Evolutionary conservation across 2,329 filamentous ascomycete species (phyloP), one percentile per base, ranked within the genome.

Genomic region (Cladosporium sp.): DNA sequence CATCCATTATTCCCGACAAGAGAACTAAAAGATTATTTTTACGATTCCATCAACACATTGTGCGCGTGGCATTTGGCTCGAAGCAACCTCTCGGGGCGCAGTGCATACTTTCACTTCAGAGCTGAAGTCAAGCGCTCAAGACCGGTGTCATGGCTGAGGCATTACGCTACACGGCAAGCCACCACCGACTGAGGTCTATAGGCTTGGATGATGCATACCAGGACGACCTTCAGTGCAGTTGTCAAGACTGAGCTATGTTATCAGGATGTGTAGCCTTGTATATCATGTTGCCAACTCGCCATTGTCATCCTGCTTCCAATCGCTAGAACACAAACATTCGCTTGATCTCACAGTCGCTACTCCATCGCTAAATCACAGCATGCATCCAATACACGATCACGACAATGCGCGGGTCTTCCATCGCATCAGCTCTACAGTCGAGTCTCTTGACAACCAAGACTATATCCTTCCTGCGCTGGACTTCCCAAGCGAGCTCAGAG

Each of bases 131-230:
- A 18, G 15, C 8, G 22, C 35, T 22, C 33, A 20, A 38, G 33
- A 47, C 43, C 7, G 4, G n/a, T 8, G 30, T 39, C 22, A 4
- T 22, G 43, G 33, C 35, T 25, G 22, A 22, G 22, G 22, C n/a
- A 19, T 38, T 29, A 39, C 35, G 43, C n/a, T 27, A 22, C 19
- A n/a, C 6, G 7, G 33, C 43, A 47, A 47, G 43, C 43, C 43
- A 47, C 43, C 25, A 38, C 35, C 25, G 16, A 38, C 16, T 13
- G 36, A 11, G n/a, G n/a, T n/a, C n/a, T n/a, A n/a, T n/a, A n/a
- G n/a, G n/a, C n/a, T n/a, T n/a, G n/a, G n/a, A n/a, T n/a, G n/a
- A n/a, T n/a, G n/a, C n/a, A n/a, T n/a, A n/a, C n/a, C n/a, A n/a
- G n/a, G n/a, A n/a, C n/a, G n/a, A n/a, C n/a, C n/a, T n/a, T n/a